A percentile compares a stretch with the other conserved stretches of the same genome.
Evolutionary conservation across 179 eudicot species (phyloP).

Genomic region (Spinacia oleracea): DNA sequence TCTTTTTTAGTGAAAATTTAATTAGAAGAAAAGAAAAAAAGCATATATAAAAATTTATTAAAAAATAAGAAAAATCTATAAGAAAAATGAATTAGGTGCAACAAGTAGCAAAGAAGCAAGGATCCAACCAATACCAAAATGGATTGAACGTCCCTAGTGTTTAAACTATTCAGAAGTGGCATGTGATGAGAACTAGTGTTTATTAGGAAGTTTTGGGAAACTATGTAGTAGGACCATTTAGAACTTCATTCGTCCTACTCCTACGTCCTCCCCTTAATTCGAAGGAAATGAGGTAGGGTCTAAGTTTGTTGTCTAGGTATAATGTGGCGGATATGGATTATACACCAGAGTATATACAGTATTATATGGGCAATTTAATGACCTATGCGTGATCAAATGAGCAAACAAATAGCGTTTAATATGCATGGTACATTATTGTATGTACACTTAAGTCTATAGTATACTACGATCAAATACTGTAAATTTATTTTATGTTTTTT

Average conservation of each 20-base stretch:
- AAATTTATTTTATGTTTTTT: too few species aligned
- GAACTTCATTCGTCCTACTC: neutral
- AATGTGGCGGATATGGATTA: too few species aligned
- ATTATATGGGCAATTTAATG: too few species aligned
- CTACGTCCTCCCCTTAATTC: neutral
- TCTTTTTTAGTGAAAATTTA: neutral
- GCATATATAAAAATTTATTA: too few species aligned
- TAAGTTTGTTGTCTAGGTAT: neutral
- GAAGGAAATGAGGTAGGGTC: neutral
- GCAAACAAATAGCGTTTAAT: too few species aligned
- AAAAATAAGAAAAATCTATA: neutral
- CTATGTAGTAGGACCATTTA: neutral
- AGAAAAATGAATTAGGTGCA: neutral
- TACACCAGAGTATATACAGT: too few species aligned
- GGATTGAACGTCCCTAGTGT: constrained; percentile 13
- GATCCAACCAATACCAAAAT: constrained; percentile 23
- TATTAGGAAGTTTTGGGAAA: neutral
- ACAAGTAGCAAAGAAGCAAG: neutral
- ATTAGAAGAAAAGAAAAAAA: too few species aligned
- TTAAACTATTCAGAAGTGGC: constrained; percentile 1
- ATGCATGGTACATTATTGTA: too few species aligned
- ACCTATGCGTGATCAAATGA: too few species aligned
- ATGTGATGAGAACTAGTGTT: constrained; percentile 16
- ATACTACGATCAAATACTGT: too few species aligned
- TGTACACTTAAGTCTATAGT: too few species aligned